A percentile compares a stretch with the other conserved stretches of the same genome.
phyloP scores from a whole-genome alignment of 2,329 filamentous ascomycete species.

The Phialocephala sp. region DNA sequence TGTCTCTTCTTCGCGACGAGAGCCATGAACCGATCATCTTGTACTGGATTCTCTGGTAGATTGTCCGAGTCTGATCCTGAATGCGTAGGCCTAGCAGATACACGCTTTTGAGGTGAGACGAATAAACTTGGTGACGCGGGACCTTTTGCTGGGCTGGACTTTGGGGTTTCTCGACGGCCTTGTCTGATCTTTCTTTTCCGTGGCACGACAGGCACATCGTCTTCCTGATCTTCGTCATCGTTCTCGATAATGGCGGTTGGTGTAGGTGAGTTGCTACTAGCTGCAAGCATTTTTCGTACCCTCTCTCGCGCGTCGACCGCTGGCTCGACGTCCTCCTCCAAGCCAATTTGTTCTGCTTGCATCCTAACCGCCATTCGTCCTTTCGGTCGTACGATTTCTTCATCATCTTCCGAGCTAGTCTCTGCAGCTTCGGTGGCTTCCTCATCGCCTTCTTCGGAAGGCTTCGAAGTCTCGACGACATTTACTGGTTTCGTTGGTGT shows the following conservation, averaged over 20 bases:
- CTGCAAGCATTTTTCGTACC: slow-evolving; percentile 51
- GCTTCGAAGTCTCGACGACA: neutral
- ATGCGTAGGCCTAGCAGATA: slow-evolving; percentile 40
- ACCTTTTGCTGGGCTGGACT: slow-evolving; percentile 28
- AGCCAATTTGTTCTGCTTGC: slow-evolving; percentile 47
- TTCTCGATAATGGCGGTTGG: slow-evolving; percentile 43
- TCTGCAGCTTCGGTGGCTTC: slow-evolving; percentile 11
- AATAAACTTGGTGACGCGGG: slow-evolving; percentile 47
- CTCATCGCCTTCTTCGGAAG: slow-evolving; percentile 1
- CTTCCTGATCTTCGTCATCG: slow-evolving; percentile 42
- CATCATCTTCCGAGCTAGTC: slow-evolving; percentile 44
- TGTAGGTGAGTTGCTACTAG: slow-evolving; percentile 40
- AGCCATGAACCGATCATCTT: slow-evolving; percentile 69
- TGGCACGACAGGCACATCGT: slow-evolving; percentile 31
- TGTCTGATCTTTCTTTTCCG: slow-evolving; percentile 39
- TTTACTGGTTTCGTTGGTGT: slow-evolving; percentile 22
- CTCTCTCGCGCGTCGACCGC: slow-evolving; percentile 47
- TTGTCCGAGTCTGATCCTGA: slow-evolving; percentile 46
- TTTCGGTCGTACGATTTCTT: slow-evolving; percentile 59
- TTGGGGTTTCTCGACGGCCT: slow-evolving; percentile 33
- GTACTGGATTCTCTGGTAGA: slow-evolving; percentile 49
- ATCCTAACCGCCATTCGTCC: slow-evolving; percentile 71
- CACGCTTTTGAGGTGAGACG: slow-evolving; percentile 44
- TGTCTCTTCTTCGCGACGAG: slow-evolving; percentile 76
- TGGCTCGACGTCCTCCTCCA: slow-evolving; percentile 26